A percentile compares a stretch with the other conserved stretches of the same genome.
Conservation (phyloP, 495 filamentous ascomycete species). For the Echria macrotheca region DNA sequence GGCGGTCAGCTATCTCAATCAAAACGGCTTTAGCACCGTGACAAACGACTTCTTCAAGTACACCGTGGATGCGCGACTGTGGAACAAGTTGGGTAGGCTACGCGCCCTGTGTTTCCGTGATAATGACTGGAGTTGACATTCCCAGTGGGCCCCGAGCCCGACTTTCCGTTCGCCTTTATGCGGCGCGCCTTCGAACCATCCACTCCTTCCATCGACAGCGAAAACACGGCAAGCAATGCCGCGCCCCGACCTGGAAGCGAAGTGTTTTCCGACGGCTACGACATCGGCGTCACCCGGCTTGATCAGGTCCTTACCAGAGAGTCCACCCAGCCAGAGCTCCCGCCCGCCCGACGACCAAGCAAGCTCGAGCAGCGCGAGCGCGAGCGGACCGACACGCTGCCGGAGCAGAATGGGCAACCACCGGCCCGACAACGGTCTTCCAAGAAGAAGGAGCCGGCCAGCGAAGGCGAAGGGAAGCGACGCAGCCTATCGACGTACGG, state of each 20-base stretch:
- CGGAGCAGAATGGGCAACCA: conserved; percentile 1
- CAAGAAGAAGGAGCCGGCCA: conserved; percentile 1
- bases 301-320: neutral
- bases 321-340: neutral
- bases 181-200: conserved; percentile 1
- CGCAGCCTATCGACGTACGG: conserved; percentile 20
- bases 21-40: conserved; percentile 18
- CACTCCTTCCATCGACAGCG: neutral
- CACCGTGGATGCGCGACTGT: conserved; percentile 24
- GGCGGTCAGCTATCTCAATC: conserved; percentile 20
- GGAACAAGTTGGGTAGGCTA: conserved; percentile 18
- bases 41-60: conserved; percentile 29
- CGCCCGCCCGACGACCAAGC: neutral
- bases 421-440: conserved; percentile 1
- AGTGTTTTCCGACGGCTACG: neutral
- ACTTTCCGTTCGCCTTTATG: conserved; percentile 29
- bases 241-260: conserved; percentile 1
- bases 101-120: neutral
- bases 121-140: neutral
- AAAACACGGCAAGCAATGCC: neutral
- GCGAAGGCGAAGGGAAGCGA: conserved; percentile 11
- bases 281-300: conserved; percentile 5
- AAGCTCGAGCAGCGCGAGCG: conserved; percentile 1
- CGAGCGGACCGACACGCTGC: too few relatives aligned
- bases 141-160: conserved; percentile 20